These are phyloP conservation scores for Boletus bicolor DNA, from an alignment of 768 basidiomycete genomes.

Conservation along the genomic window DNA sequence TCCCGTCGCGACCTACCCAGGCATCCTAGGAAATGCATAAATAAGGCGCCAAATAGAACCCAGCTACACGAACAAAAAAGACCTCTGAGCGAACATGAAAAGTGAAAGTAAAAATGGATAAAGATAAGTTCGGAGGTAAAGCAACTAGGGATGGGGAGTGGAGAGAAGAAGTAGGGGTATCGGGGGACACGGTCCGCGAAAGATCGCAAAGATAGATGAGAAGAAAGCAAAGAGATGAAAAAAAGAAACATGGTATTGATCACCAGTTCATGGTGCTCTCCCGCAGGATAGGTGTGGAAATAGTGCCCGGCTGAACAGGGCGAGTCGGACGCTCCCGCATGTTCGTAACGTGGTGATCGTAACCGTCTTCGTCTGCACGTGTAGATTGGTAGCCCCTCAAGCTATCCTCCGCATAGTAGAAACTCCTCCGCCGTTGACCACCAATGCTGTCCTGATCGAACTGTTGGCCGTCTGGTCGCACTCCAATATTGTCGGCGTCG, in stretches of 20 bases:
- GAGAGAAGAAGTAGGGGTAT: constrained; percentile 11
- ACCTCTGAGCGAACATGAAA: not conserved
- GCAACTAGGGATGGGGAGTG: not conserved
- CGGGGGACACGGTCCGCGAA: constrained; percentile 6
- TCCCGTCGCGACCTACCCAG: constrained; percentile 19
- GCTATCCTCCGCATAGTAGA: constrained; percentile 87
- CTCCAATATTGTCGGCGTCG: constrained; percentile 32
- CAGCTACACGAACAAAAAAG: constrained; percentile 5
- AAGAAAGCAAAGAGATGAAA: not conserved
- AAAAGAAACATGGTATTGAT: constrained; percentile 6
- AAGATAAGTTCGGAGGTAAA: not conserved
- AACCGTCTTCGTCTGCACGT: constrained; percentile 36
- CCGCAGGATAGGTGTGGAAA: constrained; percentile 72
- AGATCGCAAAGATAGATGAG: not conserved
- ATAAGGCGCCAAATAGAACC: constrained; percentile 25
- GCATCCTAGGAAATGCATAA: constrained; percentile 23
- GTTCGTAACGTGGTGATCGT: constrained; percentile 30
- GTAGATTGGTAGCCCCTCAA: constrained; percentile 55
- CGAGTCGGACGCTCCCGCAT: constrained; percentile 52
- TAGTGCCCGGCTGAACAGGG: constrained; percentile 55
- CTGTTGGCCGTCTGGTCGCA: constrained; percentile 61
- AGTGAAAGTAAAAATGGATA: constrained; percentile 2
- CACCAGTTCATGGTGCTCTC: constrained; percentile 89
- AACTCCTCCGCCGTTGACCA: constrained; percentile 68
- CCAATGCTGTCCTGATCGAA: constrained; percentile 78